Evolutionary conservation across 2,329 filamentous ascomycete species (phyloP).

Genomic region (Botrytis pseudocinerea): DNA sequence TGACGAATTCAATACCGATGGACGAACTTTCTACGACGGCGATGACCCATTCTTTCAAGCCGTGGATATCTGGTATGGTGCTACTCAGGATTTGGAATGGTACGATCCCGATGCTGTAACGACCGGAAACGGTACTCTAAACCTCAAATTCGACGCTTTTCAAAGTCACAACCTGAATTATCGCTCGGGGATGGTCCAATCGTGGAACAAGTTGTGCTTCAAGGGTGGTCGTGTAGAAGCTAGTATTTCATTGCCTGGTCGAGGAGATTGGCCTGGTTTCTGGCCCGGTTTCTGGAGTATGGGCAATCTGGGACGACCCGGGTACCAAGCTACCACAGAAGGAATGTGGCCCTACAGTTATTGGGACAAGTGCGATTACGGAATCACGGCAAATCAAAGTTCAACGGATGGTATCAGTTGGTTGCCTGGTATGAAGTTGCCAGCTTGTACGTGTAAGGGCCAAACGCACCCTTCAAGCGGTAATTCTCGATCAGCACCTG

Average conservation of each 20-base stretch:
- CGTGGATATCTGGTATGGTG: conserved; percentile 71
- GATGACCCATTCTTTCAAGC: conserved; percentile 70
- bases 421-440: conserved; percentile 69
- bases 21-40: conserved; percentile 68
- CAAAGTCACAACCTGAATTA: conserved; percentile 65
- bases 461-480: conserved; percentile 67
- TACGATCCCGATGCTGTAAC: conserved; percentile 68
- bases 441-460: conserved; percentile 64
- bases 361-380: conserved; percentile 65
- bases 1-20: conserved; percentile 68
- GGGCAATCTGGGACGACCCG: conserved; percentile 70
- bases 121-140: conserved; percentile 61
- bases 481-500: conserved; percentile 64
- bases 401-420: conserved; percentile 64
- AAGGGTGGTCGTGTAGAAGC: conserved; percentile 70
- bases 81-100: conserved; percentile 69
- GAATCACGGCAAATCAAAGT: conserved; percentile 72
- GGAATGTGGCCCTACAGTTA: conserved; percentile 77
- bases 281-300: conserved; percentile 78
- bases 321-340: conserved; percentile 68
- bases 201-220: conserved; percentile 74
- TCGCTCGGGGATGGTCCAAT: conserved; percentile 72
- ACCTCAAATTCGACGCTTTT: conserved; percentile 65
- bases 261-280: conserved; percentile 66
- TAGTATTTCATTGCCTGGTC: conserved; percentile 67